Base-by-base conservation (phyloP, 306 rosid species). In the Fragaria vesca region DNA sequence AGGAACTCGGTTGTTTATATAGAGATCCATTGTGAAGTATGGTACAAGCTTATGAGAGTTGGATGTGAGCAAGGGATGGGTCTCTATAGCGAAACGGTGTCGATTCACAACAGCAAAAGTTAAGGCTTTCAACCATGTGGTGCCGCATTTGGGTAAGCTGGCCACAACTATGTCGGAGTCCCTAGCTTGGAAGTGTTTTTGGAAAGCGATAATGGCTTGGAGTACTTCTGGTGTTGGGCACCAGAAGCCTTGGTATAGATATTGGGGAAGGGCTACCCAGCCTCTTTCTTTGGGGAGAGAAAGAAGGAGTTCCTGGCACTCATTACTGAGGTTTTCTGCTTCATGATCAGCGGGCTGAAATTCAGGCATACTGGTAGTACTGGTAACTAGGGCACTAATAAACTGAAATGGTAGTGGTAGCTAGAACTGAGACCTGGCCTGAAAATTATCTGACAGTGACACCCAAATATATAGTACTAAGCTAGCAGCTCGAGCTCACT, bases 81-180 rank as follows among this genome's bases (percentile, higher is more conserved):
- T 36, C 10, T 82, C 17, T n/a, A 54, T 54, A 17, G 54, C 3
- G 61, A 77, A 84, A 21, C 54, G 17, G 21, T 78, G 43, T 43
- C 90, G 86, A 38, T 83, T 87, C 9, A 76, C 40, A 21, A 69
- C 60, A 57, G 93, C 78, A 67, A 85, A 87, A 12, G 87, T 73
- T 17, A 89, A 78, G 40, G 93, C 90, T 79, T 89, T 89, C 20
- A 89, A 62, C 91, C 93, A 89, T 0, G 93, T 89, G 34, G 93
- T 89, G 48, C 91, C 93, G 47, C 86, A 87, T 89, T 89, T 89
- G 52, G 91, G 91, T 0, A 87, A 32, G 2, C 82, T 74, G 45
- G 90, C 88, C 57, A 90, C 76, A n/a, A 90, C 45, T 2, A 86
- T 42, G 71, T 90, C 91, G 34, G 75, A 60, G n/a, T 89, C 70